phyloP scores from a whole-genome alignment of 1,284 basidiomycete genomes.

The Pterulicium gracile region DNA sequence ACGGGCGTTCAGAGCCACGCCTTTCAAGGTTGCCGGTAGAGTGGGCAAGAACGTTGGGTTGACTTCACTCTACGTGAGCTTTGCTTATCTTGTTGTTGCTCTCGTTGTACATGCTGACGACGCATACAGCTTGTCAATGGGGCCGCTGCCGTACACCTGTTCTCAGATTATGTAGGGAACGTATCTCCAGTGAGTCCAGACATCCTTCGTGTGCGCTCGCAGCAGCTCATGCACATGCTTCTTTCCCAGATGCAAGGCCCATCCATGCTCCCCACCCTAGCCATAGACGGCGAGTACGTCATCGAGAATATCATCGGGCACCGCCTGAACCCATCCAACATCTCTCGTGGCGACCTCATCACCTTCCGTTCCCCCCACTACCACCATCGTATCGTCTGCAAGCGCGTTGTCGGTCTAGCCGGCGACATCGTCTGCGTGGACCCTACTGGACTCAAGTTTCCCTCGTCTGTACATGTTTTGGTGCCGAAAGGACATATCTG shows the following conservation, averaged over 20 bases:
- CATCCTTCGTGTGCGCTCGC: not conserved
- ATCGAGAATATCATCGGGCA: constrained; percentile 53
- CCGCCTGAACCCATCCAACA: constrained; percentile 37
- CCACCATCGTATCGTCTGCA: constrained; percentile 70
- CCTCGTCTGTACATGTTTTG: constrained; percentile 58
- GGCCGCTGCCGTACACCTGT: constrained; percentile 11
- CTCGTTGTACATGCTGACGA: not conserved
- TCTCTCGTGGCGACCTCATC: constrained; percentile 75
- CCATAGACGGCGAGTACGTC: constrained; percentile 44
- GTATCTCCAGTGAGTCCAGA: constrained; percentile 11
- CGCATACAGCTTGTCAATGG: constrained; percentile 6
- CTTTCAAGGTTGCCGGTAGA: too few species aligned
- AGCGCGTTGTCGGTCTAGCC: constrained; percentile 83
- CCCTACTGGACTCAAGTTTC: constrained; percentile 53
- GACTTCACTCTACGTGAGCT: not conserved
- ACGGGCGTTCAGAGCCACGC: too few species aligned
- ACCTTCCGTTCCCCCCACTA: constrained; percentile 68
- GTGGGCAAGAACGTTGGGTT: not conserved
- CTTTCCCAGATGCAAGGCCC: constrained; percentile 47
- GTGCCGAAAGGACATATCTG: constrained; percentile 85
- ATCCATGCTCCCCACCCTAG: constrained; percentile 86
- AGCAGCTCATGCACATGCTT: constrained; percentile 7
- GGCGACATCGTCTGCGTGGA: constrained; percentile 89
- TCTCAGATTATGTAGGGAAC: constrained; percentile 13
- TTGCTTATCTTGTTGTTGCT: not conserved